Conservation (phyloP, 1,139 yeast genomes). For the Hanseniaspora sp. region DNA sequence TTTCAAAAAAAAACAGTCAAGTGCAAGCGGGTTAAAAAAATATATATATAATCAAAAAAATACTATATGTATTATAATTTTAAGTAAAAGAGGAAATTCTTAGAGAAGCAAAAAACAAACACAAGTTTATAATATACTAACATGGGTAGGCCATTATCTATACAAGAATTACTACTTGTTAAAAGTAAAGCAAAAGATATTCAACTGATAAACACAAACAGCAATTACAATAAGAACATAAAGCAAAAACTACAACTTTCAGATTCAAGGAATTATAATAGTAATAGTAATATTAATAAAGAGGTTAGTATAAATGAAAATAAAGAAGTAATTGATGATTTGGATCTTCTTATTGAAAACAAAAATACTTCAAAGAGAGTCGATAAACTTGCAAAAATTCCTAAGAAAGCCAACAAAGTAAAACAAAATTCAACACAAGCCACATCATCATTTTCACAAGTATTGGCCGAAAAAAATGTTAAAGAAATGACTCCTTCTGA, state of each 20-base stretch:
- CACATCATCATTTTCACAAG: background rate
- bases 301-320: background rate
- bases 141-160: constrained; percentile 1
- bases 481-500: constrained; percentile 66
- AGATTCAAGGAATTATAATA: background rate
- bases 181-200: constrained; percentile 6
- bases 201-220: background rate
- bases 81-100: background rate
- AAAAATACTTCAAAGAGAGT: constrained; percentile 2
- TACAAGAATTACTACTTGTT: constrained; percentile 5
- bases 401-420: background rate
- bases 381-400: constrained; percentile 1
- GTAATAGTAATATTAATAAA: background rate
- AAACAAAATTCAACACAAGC: background rate
- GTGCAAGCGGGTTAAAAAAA: no score
- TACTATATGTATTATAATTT: no score
- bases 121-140: no score
- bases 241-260: background rate
- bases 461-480: constrained; percentile 41
- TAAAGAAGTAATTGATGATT: background rate
- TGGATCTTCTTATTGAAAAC: background rate
- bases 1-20: no score
- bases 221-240: background rate
- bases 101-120: background rate
- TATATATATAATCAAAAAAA: no score